These are phyloP conservation scores for Stygiomarasmius scandens DNA, from an alignment of 1,284 basidiomycete species.

Conservation along the genomic window DNA sequence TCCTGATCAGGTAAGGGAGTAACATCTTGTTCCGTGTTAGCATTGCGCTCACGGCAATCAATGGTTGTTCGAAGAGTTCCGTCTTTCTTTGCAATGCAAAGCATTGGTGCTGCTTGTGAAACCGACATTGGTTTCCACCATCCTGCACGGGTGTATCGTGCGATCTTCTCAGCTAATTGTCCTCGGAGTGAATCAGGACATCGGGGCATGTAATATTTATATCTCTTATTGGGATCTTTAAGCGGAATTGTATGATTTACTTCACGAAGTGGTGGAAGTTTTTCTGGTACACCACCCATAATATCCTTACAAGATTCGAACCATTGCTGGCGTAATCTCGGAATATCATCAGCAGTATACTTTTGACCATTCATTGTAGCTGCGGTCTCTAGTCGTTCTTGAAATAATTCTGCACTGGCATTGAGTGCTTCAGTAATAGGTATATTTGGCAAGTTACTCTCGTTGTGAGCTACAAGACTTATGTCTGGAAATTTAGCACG, in stretches of 20 bases:
- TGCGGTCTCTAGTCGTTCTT: too few species aligned
- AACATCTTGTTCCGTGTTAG: constrained; percentile 31
- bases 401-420: too few species aligned
- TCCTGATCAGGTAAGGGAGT: constrained; percentile 32
- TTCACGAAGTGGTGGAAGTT: constrained; percentile 24
- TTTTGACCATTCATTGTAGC: too few species aligned
- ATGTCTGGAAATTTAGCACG: too few species aligned
- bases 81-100: constrained; percentile 30
- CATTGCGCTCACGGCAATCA: constrained; percentile 23
- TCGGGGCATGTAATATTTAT: constrained; percentile 25
- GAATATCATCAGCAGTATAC: constrained; percentile 18
- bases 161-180: constrained; percentile 26
- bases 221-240: constrained; percentile 22
- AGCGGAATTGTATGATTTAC: constrained; percentile 31
- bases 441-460: too few species aligned
- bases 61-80: constrained; percentile 27
- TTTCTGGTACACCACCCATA: constrained; percentile 21
- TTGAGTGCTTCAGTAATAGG: too few species aligned
- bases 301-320: constrained; percentile 20
- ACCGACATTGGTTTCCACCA: constrained; percentile 27
- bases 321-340: constrained; percentile 19
- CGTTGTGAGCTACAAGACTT: too few species aligned
- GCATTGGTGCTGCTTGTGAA: constrained; percentile 26
- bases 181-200: constrained; percentile 24
- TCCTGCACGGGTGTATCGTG: constrained; percentile 21